Evolutionary conservation across 306 rosid genomes (phyloP).

Genomic region (Inga leiocalycina): DNA sequence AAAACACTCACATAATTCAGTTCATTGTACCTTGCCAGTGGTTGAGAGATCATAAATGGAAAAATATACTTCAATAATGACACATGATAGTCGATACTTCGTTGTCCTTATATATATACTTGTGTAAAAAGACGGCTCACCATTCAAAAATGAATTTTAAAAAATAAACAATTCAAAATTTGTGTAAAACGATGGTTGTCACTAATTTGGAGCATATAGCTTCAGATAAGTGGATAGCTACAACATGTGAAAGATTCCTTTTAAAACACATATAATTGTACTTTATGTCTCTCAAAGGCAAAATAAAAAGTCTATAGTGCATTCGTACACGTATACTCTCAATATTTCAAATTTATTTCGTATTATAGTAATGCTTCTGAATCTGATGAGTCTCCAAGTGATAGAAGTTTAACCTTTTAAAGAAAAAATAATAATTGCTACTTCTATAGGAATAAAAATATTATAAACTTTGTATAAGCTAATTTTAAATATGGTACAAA

Average conservation of each 20-base stretch:
- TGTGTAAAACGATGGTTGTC: not conserved
- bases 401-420: not conserved
- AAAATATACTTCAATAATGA: slow-evolving; percentile 10
- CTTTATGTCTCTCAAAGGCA: not conserved
- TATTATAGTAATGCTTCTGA: not conserved
- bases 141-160: not conserved
- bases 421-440: not conserved
- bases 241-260: not conserved
- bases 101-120: not conserved
- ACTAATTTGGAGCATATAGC: not conserved
- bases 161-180: not conserved
- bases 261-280: not conserved
- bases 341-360: not conserved
- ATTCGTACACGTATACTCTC: not conserved
- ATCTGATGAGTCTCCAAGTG: not conserved
- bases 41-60: not conserved
- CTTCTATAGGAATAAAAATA: not conserved
- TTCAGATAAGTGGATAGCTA: not conserved
- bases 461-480: too few relatives aligned
- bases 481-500: too few relatives aligned
- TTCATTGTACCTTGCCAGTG: slow-evolving; percentile 26
- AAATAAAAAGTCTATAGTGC: not conserved
- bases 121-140: not conserved
- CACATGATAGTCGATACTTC: not conserved
- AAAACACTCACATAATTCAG: not conserved